Base-by-base conservation (phyloP, 768 basidiomycete genomes). In the Podaxis rugospora region DNA sequence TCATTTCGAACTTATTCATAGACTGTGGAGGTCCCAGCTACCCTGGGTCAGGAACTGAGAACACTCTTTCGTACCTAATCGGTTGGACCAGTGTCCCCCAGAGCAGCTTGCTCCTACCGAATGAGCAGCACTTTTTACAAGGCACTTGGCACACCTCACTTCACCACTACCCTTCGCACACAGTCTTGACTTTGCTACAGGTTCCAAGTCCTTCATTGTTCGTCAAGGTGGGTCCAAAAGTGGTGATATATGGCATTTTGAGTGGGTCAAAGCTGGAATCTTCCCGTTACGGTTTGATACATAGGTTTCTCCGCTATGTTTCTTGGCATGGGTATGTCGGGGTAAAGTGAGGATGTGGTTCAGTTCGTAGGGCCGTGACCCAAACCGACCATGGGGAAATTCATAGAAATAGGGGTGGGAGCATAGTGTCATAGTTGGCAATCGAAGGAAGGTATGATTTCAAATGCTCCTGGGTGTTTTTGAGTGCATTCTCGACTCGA, bases 351-450 rank as follows among this genome's bases (percentile, higher is more conserved):
- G 14, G 14, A 18, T 18, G 40, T 18, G 40, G 40, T 42, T 42
- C 40, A 18, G 40, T 42, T 42, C 11, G 16, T 42, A 18, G 6
- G 14, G 40, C 32, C 7, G 32, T 32, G 32, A 32, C 32, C 32
- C 32, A 9, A 32, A 32, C 32, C 32, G 32, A 13, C 7, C 25
- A 27, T 21, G 11, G 18, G 23, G 18, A 10, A n/a, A 49, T 25
- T 49, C 28, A 14, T 42, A n/a, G 23, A 25, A 55, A 37, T 36
- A 55, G 54, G 54, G 54, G 40, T 55, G 54, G 40, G 54, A 55
- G 32, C 32, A 44, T 14, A 25, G 40, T 6, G 23, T 4, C 23
- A 37, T 35, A 53, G 28, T 14, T 53, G 10, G 54, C 25, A 11
- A 11, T 49, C 11, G 11, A 25, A 49, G 47, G 47, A 23, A 23